Conservation (phyloP, 306 rosid genomes). For the Albizia julibrissin region DNA sequence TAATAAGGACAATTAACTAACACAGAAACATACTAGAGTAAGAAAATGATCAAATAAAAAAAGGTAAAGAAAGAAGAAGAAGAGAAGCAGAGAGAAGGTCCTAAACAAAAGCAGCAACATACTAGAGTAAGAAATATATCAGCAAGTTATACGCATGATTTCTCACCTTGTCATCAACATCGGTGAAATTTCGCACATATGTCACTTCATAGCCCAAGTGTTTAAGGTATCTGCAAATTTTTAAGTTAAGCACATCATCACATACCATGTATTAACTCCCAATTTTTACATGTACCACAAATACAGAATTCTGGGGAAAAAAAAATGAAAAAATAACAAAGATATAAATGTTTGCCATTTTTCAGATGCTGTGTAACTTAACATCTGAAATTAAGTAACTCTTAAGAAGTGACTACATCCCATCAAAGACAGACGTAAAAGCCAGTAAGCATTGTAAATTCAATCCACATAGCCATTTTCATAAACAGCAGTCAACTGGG, state of each 20-base stretch:
- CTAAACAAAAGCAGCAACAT: neutral
- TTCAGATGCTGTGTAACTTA: neutral
- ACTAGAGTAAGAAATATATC: neutral
- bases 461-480: neutral
- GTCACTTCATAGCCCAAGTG: constrained; percentile 86
- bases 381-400: constrained; percentile 5
- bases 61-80: neutral
- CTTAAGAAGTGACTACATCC: neutral
- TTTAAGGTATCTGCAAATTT: constrained; percentile 63
- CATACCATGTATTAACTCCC: neutral
- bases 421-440: neutral
- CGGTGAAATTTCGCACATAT: constrained; percentile 92
- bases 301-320: neutral
- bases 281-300: neutral
- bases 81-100: neutral
- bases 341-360: neutral
- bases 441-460: neutral
- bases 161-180: constrained; percentile 97
- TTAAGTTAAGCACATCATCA: constrained; percentile 31
- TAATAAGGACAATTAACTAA: neutral
- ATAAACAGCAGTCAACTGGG: neutral
- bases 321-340: neutral
- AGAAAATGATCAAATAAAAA: neutral
- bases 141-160: neutral
- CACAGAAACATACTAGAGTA: neutral